Evolutionary conservation across 768 basidiomycete genomes (phyloP).

Genomic region (Leccinum sublutescens): DNA sequence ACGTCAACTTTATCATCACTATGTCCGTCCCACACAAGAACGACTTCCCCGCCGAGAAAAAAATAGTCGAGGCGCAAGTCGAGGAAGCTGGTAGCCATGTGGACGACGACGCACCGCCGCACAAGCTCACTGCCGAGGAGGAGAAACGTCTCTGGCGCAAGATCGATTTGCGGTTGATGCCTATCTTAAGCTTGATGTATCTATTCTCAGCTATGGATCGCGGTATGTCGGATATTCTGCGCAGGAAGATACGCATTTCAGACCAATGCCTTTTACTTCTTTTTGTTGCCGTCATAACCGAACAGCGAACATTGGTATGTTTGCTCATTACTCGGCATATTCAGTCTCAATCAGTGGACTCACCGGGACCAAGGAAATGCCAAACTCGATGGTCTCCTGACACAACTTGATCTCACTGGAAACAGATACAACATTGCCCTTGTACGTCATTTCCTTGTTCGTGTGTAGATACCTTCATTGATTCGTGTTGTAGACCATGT

Average conservation of each 20-base stretch:
- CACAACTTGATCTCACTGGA: constrained; percentile 53
- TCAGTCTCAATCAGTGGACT: not conserved
- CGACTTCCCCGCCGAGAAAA: not conserved
- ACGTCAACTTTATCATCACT: too few species aligned
- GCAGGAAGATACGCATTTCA: not conserved
- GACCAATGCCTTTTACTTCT: not conserved
- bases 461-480: not conserved
- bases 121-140: constrained; percentile 31
- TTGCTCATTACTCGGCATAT: not conserved
- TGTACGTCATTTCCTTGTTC: constrained; percentile 34
- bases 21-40: not conserved
- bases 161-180: constrained; percentile 56
- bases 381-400: constrained; percentile 58
- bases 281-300: not conserved
- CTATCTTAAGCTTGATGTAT: constrained; percentile 59
- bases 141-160: constrained; percentile 57
- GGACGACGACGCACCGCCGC: not conserved
- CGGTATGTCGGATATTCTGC: constrained; percentile 34
- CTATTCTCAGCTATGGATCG: constrained; percentile 64
- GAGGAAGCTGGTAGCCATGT: not conserved
- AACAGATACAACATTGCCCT: constrained; percentile 66
- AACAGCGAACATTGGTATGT: constrained; percentile 56
- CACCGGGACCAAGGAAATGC: constrained; percentile 49
- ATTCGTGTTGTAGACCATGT: constrained; percentile 52
- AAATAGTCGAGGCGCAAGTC: not conserved